Evolutionary conservation across 305 asterid species (phyloP), one percentile per base, ranked within the genome.

Genomic region (Withania somnifera): DNA sequence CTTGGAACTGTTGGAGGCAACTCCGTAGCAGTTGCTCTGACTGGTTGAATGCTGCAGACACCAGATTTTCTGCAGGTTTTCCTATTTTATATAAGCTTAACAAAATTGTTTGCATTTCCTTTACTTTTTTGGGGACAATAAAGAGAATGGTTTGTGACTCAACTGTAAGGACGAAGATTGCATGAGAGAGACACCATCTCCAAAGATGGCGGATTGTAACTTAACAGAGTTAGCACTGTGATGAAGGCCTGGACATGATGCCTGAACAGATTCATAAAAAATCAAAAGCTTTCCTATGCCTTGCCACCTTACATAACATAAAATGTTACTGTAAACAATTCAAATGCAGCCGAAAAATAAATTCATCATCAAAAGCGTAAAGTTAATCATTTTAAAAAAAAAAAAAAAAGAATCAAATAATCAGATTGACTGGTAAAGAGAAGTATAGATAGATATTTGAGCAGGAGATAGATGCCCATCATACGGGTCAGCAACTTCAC

Each of bases 11-110:
- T 83, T 42, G 95, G 96, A 71, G 99, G 99, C 56, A 86, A 78
- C 87, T 91, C 93, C 3, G 98, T 94, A 24, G 97, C 99, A 17
- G 95, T 93, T 61, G 99, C 99, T 87, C 82, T 90, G 77, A 93
- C 69, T n/a, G 97, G 93, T 85, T 85, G 91, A 81, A 88, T 84
- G 24, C 83, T 20, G 54, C 85, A 83, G 79, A 89, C 34, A 36
- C 83, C 56, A 80, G 81, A 75, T 84, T 78, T 92, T 87, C 97
- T 95, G 87, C 14, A 85, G 15, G 79, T 56, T 58, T 11, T 26
- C 8, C 6, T 30, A n/a, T 60, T 20, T 47, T 47, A 17, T 7
- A 64, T 57, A 52, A 42, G 47, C 42, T 19, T 54, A 26, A 19
- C 11, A 17, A 36, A n/a, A 54, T 14, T 45, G 6, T 75, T 42